Conservation (phyloP, 768 basidiomycete species). For the Boletus insuetus region DNA sequence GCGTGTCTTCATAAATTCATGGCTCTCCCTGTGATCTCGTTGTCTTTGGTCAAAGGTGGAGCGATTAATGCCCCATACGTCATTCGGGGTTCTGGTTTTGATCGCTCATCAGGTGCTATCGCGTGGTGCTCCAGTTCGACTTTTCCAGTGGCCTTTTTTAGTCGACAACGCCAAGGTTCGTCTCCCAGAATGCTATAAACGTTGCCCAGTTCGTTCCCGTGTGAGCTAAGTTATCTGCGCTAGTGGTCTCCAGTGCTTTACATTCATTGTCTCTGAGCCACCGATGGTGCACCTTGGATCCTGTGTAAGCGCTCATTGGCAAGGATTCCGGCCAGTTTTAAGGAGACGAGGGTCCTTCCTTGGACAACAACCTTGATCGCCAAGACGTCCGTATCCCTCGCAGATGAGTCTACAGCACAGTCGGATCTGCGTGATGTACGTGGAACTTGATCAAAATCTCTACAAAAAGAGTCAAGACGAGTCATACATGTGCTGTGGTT, state of each 20-base stretch:
- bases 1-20: no score
- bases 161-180: not conserved
- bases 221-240: no score
- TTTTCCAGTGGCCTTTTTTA: not conserved
- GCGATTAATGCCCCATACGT: no score
- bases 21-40: no score
- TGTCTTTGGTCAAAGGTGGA: no score
- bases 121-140: not conserved
- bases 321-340: not conserved
- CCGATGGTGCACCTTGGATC: no score
- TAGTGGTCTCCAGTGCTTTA: not conserved
- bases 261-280: not conserved
- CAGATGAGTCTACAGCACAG: not conserved
- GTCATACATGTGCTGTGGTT: no score
- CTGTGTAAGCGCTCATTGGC: not conserved
- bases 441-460: no score
- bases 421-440: not conserved
- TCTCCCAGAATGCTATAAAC: not conserved
- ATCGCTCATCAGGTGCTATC: no score
- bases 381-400: not conserved
- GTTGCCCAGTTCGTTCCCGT: not conserved
- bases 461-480: no score
- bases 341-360: not conserved
- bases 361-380: not conserved
- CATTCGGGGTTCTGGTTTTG: no score